These are phyloP conservation scores for Suhomyces kunorum DNA, from an alignment of 1,139 yeast species.

Conservation along the genomic window DNA sequence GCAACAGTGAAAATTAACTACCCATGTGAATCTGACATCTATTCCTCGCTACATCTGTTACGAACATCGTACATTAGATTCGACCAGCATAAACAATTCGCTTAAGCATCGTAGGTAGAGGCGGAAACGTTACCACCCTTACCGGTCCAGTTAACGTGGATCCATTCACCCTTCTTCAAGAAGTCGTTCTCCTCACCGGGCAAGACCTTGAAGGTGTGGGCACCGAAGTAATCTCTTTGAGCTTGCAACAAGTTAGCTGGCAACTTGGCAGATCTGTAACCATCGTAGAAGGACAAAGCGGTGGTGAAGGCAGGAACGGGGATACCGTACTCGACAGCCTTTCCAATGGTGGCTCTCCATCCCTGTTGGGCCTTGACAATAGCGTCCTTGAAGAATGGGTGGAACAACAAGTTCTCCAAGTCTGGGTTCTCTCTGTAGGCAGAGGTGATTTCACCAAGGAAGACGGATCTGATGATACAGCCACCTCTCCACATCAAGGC, in stretches of 20 bases:
- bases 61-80: neutral
- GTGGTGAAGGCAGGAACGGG: conserved; percentile 98
- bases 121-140: conserved; percentile 98
- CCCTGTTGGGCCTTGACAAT: conserved; percentile 91
- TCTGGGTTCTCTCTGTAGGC: conserved; percentile 95
- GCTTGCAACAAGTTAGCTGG: conserved; percentile 99
- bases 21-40: no score
- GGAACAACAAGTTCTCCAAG: conserved; percentile 91
- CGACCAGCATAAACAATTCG: neutral
- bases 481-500: conserved; percentile 99
- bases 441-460: conserved; percentile 94
- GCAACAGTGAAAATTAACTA: no score
- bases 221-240: conserved; percentile 99
- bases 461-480: conserved; percentile 97
- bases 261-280: conserved; percentile 92
- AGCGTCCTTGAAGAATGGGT: conserved; percentile 91
- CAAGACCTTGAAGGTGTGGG: conserved; percentile 95
- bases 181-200: conserved; percentile 78
- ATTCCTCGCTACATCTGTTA: conserved; percentile 2
- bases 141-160: conserved; percentile 99
- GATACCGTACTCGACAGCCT: conserved; percentile 81
- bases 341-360: conserved; percentile 87
- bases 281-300: conserved; percentile 97
- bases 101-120: conserved; percentile 86
- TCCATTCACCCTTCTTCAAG: conserved; percentile 78